A percentile compares a stretch with the other conserved stretches of the same genome.
Conservation (phyloP, 1,284 basidiomycete genomes). For the Moesziomyces parantarcticus region DNA sequence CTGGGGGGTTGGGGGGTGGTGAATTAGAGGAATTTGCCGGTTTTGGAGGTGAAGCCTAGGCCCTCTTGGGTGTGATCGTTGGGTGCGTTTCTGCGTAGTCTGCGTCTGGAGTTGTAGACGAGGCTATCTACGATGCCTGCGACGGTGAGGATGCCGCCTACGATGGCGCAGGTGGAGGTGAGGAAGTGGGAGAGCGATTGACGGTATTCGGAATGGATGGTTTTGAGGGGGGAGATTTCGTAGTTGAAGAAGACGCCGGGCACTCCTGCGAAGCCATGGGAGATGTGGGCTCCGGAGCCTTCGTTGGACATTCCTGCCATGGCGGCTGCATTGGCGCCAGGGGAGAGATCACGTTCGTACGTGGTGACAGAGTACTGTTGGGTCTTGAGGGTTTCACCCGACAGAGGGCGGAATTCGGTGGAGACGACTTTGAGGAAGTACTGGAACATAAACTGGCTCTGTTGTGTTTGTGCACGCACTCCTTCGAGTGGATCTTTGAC, state of each 20-base stretch:
- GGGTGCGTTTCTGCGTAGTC: constrained; percentile 38
- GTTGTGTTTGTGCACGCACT: constrained; percentile 73
- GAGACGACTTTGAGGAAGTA: constrained; percentile 86
- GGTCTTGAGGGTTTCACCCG: constrained; percentile 72
- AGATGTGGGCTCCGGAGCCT: constrained; percentile 71
- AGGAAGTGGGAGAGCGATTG: constrained; percentile 97
- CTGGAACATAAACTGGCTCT: constrained; percentile 69
- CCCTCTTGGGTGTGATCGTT: constrained; percentile 38
- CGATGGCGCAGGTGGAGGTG: constrained; percentile 85
- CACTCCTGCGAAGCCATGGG: constrained; percentile 80
- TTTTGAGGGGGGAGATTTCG: constrained; percentile 75
- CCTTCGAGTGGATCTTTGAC: constrained; percentile 85
- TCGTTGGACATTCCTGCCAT: constrained; percentile 38
- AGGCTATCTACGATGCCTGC: constrained; percentile 90
- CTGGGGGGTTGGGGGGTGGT: no score
- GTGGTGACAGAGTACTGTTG: constrained; percentile 95
- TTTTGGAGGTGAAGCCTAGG: constrained; percentile 53
- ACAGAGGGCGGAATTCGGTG: constrained; percentile 55
- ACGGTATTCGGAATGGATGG: constrained; percentile 71
- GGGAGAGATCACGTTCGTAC: constrained; percentile 84
- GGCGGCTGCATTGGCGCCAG: constrained; percentile 28
- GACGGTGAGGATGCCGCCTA: constrained; percentile 95
- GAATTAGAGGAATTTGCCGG: constrained; percentile 51
- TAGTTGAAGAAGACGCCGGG: constrained; percentile 72
- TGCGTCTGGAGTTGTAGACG: constrained; percentile 74